Evolutionary conservation across 1,284 basidiomycete genomes (phyloP), one percentile per base, ranked within the genome.

Genomic region (Amylostereum areolatum): DNA sequence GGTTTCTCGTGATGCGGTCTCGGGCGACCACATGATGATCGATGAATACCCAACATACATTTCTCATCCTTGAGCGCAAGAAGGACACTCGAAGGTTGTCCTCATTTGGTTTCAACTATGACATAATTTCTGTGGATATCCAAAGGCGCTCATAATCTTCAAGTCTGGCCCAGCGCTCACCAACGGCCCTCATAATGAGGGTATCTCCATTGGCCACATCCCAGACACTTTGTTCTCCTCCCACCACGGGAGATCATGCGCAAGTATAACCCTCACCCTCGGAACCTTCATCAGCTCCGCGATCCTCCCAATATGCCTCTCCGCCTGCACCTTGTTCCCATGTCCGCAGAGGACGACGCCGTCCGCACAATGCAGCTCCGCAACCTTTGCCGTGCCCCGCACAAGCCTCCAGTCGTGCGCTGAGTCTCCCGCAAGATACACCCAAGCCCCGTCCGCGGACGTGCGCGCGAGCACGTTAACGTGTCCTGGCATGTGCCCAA

Each of bases 361-460:
- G 34, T 60, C 54, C 56, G 48, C 55, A 48, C 45, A 63, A 54
- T 41, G 57, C 55, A 47, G 61, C 58, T 12, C 55, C 35, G 72
- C 70, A 37, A 81, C 69, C 2, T 66, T 53, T 18, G 66, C 66
- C 54, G 74, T 68, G 8, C 75, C 76, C 2, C 66, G 72, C 42
- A 83, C 55, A 43, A 81, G 62, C 25, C 72, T 65, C 68, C 71
- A 70, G 60, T 80, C 72, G 57, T 82, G 81, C 6, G 73, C 77
- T 45, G 72, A 73, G 58, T 82, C 80, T 0, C 73, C 78, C 1
- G 68, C 79, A 27, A 83, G 67, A 53, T 72, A 77, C n/a, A 81
- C 63, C 81, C 80, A 82, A 3, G 65, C 71, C 5, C 79, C 79
- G 43, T 78, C 71, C 8, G 67, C 40, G 4, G 77, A 78, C 28